Evolutionary conservation across 2,329 filamentous ascomycete genomes (phyloP), one percentile per base, ranked within the genome.

Genomic region (Didymellaceae sp.): DNA sequence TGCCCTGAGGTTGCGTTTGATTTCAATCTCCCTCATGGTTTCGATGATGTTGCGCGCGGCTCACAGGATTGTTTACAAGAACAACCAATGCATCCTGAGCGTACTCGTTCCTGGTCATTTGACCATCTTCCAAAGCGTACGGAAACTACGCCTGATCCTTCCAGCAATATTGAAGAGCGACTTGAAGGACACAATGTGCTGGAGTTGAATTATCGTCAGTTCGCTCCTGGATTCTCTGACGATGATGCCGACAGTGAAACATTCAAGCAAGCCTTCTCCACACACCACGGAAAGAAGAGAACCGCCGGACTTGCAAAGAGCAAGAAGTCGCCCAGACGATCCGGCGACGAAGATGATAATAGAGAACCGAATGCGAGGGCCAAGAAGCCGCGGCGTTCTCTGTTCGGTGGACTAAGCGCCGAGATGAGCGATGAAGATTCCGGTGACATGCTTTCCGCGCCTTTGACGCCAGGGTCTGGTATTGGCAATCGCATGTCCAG

Each of bases 331-430:
- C 52, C 53, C 10, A 46, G 50, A 20, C 57, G 54, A 9, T 54
- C 34, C 7, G 28, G 35, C 1, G 42, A 50, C 2, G 45, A 43
- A 3, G 43, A 38, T 8, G 21, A 10, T 9, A 45, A 48, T 2
- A 30, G 48, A n/a, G 57, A 49, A 6, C 10, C 33, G 1, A 56
- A 21, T 10, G 31, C 30, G 1, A 45, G 21, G 20, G 16, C 28
- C 4, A 67, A 65, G 35, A 61, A 41, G 32, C 45, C 52, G 4
- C 48, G 57, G 3, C 37, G 37, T 20, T 65, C 59, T 1, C n/a
- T 66, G 11, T 66, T 65, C 30, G 57, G 58, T 6, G 45, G 45
- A 7, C 26, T 24, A 8, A 4, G 14, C 1, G 32, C 54, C 31
- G 26, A 40, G 0, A 14, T 35, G 6, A 39, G 40, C 6, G 33